phyloP scores from a whole-genome alignment of 495 filamentous ascomycete genomes.

The Cairneyella variabilis region DNA sequence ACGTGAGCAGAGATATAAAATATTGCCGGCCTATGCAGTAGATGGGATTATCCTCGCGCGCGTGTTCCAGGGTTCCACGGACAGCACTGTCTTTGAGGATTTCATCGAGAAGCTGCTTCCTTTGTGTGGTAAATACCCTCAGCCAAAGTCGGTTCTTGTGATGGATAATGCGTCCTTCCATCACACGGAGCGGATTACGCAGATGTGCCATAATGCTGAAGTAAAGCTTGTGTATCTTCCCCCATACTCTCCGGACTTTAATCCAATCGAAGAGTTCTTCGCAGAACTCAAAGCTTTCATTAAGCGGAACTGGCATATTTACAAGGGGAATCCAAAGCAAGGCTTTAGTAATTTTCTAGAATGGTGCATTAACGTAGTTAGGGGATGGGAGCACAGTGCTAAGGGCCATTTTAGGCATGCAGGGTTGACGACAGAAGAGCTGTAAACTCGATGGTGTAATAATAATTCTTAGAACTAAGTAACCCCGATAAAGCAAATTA shows the following conservation, averaged over 20 bases:
- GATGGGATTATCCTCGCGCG: conserved; percentile 32
- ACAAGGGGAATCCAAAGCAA: conserved; percentile 6
- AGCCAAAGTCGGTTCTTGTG: conserved; percentile 39
- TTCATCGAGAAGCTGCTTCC: conserved; percentile 39
- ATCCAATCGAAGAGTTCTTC: conserved; percentile 8
- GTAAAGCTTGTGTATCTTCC: conserved; percentile 14
- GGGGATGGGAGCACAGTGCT: conserved; percentile 7
- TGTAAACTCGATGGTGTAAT: background rate
- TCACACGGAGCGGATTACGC: conserved; percentile 29
- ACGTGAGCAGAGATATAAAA: too few species aligned
- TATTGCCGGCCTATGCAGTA: conserved; percentile 38
- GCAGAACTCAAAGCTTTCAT: conserved; percentile 24
- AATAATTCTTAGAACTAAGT: background rate
- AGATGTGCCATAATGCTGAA: conserved; percentile 23
- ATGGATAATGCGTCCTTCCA: conserved; percentile 47
- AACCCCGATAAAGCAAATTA: too few species aligned
- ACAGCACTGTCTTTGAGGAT: conserved; percentile 36
- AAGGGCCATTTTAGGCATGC: conserved; percentile 23
- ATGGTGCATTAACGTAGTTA: conserved; percentile 21
- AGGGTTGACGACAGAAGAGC: conserved; percentile 14
- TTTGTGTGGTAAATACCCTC: conserved; percentile 34
- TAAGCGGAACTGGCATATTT: conserved; percentile 17
- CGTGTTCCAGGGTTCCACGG: conserved; percentile 37
- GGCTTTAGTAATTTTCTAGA: conserved; percentile 22
- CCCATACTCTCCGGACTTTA: conserved; percentile 5